Percentiles rank a stretch among this genome's conserved stretches.
phyloP scores from a whole-genome alignment of 805 yeast genomes.

The Metschnikowia reukaufii region DNA sequence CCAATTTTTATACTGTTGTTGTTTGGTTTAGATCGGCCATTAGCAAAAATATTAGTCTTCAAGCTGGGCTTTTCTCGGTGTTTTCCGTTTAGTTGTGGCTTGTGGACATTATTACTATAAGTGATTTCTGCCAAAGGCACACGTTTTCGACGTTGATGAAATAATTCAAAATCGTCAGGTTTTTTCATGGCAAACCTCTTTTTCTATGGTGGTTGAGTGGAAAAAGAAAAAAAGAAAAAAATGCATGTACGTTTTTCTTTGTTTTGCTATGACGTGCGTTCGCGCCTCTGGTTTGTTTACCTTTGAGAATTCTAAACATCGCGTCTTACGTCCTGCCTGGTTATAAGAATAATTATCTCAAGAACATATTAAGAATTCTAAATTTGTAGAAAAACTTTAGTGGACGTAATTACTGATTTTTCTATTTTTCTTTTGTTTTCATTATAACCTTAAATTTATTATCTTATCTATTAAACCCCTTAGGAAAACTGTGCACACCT shows the following conservation, averaged over 20 bases:
- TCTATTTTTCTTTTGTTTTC: no score
- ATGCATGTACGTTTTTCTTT: no score
- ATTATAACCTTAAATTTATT: no score
- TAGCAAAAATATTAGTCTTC: not conserved
- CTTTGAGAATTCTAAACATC: not conserved
- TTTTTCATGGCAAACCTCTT: not conserved
- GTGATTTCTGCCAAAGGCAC: constrained; percentile 13
- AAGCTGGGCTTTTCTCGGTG: not conserved
- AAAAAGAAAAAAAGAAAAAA: no score
- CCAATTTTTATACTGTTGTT: no score
- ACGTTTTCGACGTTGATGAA: constrained; percentile 14
- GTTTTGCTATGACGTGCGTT: not conserved
- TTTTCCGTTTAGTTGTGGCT: not conserved
- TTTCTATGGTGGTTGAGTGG: not conserved
- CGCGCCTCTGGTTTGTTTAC: not conserved
- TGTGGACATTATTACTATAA: not conserved
- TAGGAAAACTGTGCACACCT: no score
- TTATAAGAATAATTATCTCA: no score
- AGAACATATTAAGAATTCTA: no score
- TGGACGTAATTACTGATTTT: no score
- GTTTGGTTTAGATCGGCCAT: not conserved
- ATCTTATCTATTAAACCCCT: no score
- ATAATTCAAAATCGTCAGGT: constrained; percentile 17
- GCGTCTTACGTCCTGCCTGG: no score
- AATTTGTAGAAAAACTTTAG: no score